phyloP scores from a whole-genome alignment of 495 filamentous ascomycete species.

The Hypoxylon intermedium region DNA sequence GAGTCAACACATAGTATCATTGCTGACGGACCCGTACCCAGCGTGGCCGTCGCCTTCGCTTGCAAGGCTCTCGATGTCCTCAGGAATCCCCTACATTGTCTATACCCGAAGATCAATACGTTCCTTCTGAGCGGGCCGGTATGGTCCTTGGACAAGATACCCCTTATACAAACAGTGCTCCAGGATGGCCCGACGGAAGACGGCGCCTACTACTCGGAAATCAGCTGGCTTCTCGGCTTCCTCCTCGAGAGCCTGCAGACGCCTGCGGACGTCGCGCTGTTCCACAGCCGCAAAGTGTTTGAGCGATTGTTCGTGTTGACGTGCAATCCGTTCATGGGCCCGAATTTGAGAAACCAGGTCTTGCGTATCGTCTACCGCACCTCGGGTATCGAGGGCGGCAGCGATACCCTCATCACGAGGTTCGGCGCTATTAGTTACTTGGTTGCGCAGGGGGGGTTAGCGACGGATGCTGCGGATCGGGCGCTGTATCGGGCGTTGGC shows the following conservation, averaged over 20 bases:
- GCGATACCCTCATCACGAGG: conserved; percentile 84
- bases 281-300: conserved; percentile 78
- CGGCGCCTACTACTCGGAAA: conserved; percentile 76
- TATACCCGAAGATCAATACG: conserved; percentile 86
- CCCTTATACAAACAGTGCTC: conserved; percentile 76
- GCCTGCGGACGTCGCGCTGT: conserved; percentile 75
- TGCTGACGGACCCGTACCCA: conserved; percentile 67
- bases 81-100: conserved; percentile 75
- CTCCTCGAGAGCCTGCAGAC: conserved; percentile 69
- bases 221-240: conserved; percentile 80
- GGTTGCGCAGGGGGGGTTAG: conserved; percentile 58
- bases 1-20: conserved; percentile 70
- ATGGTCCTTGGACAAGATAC: conserved; percentile 77
- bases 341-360: conserved; percentile 68
- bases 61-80: conserved; percentile 71
- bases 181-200: conserved; percentile 72
- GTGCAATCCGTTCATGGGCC: conserved; percentile 67
- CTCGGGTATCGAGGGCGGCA: conserved; percentile 75
- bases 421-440: conserved; percentile 86
- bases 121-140: conserved; percentile 78
- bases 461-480: conserved; percentile 50
- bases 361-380: conserved; percentile 75
- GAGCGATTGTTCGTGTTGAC: conserved; percentile 78
- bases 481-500: conserved; percentile 64
- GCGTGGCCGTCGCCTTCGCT: conserved; percentile 76